Evolutionary conservation across 306 rosid species (phyloP).

Genomic region (Cucurbita argyrosperma): DNA sequence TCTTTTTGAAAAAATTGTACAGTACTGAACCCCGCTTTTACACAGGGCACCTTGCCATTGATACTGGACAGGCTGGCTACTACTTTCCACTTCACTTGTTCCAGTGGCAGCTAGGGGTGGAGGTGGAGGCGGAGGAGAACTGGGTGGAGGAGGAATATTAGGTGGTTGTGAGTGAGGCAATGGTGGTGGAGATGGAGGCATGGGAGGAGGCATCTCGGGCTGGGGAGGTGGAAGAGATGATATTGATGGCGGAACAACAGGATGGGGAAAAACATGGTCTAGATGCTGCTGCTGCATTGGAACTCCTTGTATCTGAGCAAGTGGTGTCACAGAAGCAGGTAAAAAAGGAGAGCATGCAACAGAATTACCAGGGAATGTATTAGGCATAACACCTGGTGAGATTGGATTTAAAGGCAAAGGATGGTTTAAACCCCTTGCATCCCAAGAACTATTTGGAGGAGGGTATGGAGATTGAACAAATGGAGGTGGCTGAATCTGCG

Average conservation of each 20-base stretch:
- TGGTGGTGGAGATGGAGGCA: constrained; percentile 72
- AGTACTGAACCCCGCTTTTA: constrained; percentile 89
- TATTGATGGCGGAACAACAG: constrained; percentile 38
- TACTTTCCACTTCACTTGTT: constrained; percentile 28
- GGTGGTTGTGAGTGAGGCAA: constrained; percentile 71
- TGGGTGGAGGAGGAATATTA: constrained; percentile 71
- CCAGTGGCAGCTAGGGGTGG: constrained; percentile 41
- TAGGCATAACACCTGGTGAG: constrained; percentile 34
- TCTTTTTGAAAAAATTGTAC: constrained; percentile 59
- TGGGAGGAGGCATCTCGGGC: constrained; percentile 63
- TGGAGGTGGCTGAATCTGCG: constrained; percentile 55
- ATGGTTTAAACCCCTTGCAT: constrained; percentile 45
- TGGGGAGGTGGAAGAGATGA: constrained; percentile 59
- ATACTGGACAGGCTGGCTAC: constrained; percentile 28
- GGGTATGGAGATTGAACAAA: constrained; percentile 44
- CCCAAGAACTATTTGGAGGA: constrained; percentile 81
- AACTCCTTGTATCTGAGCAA: constrained; percentile 62
- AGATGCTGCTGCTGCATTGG: constrained; percentile 48
- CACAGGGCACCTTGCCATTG: constrained; percentile 80
- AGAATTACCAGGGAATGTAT: constrained; percentile 41
- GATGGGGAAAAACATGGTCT: constrained; percentile 42
- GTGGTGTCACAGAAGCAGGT: constrained; percentile 81
- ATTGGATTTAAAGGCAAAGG: constrained; percentile 46
- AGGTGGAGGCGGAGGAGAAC: constrained; percentile 47
- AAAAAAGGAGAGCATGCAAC: constrained; percentile 59